phyloP scores from a whole-genome alignment of 2,329 filamentous ascomycete genomes.

The Arachnomyces sp. region DNA sequence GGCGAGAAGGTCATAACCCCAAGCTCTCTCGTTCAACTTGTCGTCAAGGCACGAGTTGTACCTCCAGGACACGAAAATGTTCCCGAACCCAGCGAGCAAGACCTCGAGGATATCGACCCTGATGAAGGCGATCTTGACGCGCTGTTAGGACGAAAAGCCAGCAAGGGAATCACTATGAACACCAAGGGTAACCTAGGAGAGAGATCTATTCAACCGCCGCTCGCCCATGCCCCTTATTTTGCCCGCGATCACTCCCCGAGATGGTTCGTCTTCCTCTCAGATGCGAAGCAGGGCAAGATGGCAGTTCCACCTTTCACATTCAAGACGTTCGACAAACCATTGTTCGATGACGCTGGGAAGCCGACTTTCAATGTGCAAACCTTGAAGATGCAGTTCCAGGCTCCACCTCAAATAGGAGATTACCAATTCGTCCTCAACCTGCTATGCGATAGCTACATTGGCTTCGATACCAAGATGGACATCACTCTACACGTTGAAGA shows the following conservation, averaged over 20 bases:
- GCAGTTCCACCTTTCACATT: slow-evolving; percentile 97
- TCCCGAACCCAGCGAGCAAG: slow-evolving; percentile 65
- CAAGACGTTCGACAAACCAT: slow-evolving; percentile 79
- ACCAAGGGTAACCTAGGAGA: slow-evolving; percentile 50
- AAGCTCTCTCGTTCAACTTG: slow-evolving; percentile 83
- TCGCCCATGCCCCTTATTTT: slow-evolving; percentile 87
- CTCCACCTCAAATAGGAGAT: slow-evolving; percentile 81
- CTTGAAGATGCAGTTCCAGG: slow-evolving; percentile 92
- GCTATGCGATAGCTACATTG: slow-evolving; percentile 89
- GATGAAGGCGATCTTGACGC: slow-evolving; percentile 88
- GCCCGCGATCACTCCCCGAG: slow-evolving; percentile 80
- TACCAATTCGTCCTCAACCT: slow-evolving; percentile 94
- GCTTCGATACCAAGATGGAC: slow-evolving; percentile 87
- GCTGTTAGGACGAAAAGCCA: slow-evolving; percentile 65
- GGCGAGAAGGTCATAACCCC: slow-evolving; percentile 91
- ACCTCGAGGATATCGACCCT: slow-evolving; percentile 85
- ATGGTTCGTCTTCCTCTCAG: slow-evolving; percentile 92
- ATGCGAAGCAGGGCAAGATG: slow-evolving; percentile 90
- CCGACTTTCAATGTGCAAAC: slow-evolving; percentile 95
- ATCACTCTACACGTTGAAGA: slow-evolving; percentile 86
- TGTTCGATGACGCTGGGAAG: slow-evolving; percentile 66
- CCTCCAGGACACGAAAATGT: slow-evolving; percentile 73
- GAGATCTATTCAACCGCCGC: slow-evolving; percentile 63
- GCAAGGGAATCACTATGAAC: slow-evolving; percentile 57
- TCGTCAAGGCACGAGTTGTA: slow-evolving; percentile 89